Evolutionary conservation across 148 eudicot species (phyloP), one percentile per base, ranked within the genome.

Genomic region (Chenopodium album): DNA sequence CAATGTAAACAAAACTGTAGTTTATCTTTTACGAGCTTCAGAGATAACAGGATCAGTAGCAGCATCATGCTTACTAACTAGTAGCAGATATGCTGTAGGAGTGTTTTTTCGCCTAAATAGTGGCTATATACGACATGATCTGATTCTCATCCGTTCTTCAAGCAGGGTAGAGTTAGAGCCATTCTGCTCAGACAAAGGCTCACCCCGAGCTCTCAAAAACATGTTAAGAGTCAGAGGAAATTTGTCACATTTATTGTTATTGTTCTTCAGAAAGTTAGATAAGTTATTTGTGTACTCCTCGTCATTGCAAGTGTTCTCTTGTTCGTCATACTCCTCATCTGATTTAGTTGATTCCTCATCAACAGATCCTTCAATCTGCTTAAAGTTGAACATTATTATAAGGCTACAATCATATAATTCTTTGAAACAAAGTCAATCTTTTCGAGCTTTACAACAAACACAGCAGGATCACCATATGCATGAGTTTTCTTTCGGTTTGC

Each of bases 361-460:
- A 31, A 95, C 97, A 12, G 99, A 95, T 9, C 99, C 98, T 84
- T 93, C 98, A 85, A 95, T 81, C 98, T 95, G 91, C 37, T 56
- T 16, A 80, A 8, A 60, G 13, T 12, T 11, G 6, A 59, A 52
- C 47, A 65, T 44, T 44, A 26, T n/a, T 31, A 56, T 0, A 14
- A 63, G 32, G 54, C 34, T 20, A 63, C 31, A 20, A 11, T 67
- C 8, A 16, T 4, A 62, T 63, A n/a, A 16, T 17, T 81, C 22
- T 31, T 22, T 23, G 66, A 19, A 34, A 71, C 20, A 14, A 9
- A 77, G 41, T 29, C 22, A 46, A 9, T 54, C 32, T 4, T 31
- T 31, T 12, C 17, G 59, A 3, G 59, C 19, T 11, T 14, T 0
- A 54, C 16, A 54, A 54, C 59, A 54, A 54, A 54, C 59, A 54